These are phyloP conservation scores for Musa acuminata DNA, from an alignment of 176 grass and related monocot species.

Conservation along the genomic window DNA sequence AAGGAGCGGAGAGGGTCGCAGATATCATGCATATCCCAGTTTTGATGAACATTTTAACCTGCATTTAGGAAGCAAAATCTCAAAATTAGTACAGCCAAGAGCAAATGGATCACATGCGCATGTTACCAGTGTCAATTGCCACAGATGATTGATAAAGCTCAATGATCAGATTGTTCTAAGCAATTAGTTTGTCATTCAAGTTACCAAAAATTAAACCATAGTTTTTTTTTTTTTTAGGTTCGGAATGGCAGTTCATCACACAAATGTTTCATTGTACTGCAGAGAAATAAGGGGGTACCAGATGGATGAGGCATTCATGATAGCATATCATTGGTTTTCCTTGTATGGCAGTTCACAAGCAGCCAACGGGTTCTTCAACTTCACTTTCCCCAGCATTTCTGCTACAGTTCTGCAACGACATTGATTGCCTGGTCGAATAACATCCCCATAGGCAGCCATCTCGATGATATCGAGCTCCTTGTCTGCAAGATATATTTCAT, in stretches of 20 bases:
- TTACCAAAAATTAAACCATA: background rate
- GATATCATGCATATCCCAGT: no score
- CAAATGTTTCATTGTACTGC: background rate
- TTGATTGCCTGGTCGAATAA: conserved; percentile 77
- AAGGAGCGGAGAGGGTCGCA: no score
- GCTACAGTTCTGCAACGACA: conserved; percentile 73
- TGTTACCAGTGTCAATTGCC: no score
- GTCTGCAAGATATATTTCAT: conserved; percentile 31
- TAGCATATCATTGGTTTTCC: conserved; percentile 6
- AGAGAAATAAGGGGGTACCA: background rate
- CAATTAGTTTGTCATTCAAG: no score
- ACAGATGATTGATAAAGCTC: no score
- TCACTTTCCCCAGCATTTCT: conserved; percentile 81
- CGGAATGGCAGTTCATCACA: background rate
- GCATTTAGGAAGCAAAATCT: no score
- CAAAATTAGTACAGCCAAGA: no score
- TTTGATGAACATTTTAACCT: no score
- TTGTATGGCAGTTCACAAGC: conserved; percentile 67
- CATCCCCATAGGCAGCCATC: conserved; percentile 84
- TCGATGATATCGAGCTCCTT: conserved; percentile 91
- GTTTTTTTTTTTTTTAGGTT: background rate
- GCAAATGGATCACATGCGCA: no score
- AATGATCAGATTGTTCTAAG: no score
- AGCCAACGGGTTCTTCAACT: conserved; percentile 52
- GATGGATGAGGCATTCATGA: background rate